A percentile compares a stretch with the other conserved stretches of the same genome.
phyloP scores from a whole-genome alignment of 2,329 filamentous ascomycete genomes.

The Endothia cerciana region DNA sequence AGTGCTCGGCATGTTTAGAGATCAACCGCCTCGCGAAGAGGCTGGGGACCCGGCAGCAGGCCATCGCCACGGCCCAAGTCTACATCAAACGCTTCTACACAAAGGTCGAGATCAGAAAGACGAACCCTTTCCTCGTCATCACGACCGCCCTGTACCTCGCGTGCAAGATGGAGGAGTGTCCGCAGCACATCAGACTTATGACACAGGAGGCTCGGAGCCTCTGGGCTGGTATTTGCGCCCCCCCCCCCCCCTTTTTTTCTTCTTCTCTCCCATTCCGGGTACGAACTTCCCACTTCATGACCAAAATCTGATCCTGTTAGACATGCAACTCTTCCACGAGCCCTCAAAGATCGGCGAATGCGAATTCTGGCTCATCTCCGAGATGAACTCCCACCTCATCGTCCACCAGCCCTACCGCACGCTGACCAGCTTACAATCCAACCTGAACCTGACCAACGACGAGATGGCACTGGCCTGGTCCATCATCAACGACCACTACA shows the following conservation, averaged over 20 bases:
- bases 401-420: constrained; percentile 90
- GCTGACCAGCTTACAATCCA: constrained; percentile 69
- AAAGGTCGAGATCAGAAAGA: constrained; percentile 86
- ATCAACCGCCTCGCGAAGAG: constrained; percentile 83
- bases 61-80: constrained; percentile 89
- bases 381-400: constrained; percentile 88
- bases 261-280: background rate
- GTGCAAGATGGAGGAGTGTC: constrained; percentile 97
- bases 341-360: constrained; percentile 87
- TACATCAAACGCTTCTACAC: constrained; percentile 95
- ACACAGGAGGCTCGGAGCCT: constrained; percentile 83
- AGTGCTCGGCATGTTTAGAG: constrained; percentile 52
- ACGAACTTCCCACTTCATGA: background rate
- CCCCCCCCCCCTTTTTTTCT: background rate
- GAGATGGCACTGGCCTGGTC: constrained; percentile 78
- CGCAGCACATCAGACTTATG: constrained; percentile 92
- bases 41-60: constrained; percentile 84
- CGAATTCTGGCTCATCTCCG: constrained; percentile 90
- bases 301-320: constrained; percentile 23
- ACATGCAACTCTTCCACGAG: constrained; percentile 57
- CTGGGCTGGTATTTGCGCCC: constrained; percentile 65
- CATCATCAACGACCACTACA: constrained; percentile 89
- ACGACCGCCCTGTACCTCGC: constrained; percentile 94
- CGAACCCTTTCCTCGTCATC: constrained; percentile 90
- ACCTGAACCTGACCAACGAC: constrained; percentile 74